Conservation (phyloP, 1,139 yeast species). For the Tardiomyces blankii region DNA sequence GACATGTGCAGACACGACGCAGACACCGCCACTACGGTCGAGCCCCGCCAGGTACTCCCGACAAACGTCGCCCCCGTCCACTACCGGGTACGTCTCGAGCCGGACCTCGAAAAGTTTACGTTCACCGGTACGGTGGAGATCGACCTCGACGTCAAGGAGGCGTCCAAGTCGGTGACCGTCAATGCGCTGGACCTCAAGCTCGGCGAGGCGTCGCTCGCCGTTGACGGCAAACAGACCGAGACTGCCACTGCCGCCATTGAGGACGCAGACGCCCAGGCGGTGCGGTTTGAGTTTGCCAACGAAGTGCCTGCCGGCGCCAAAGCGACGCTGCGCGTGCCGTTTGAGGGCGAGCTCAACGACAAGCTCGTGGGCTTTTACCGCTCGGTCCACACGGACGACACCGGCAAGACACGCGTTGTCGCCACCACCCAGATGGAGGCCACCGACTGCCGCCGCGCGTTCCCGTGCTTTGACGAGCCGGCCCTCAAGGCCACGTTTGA, state of each 20-base stretch:
- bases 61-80: slow-evolving; percentile 60
- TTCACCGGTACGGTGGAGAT: slow-evolving; percentile 58
- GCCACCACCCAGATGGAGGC: slow-evolving; percentile 83
- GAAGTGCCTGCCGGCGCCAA: slow-evolving; percentile 35
- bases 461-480: slow-evolving; percentile 80
- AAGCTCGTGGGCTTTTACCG: slow-evolving; percentile 77
- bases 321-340: slow-evolving; percentile 40
- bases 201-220: slow-evolving; percentile 5
- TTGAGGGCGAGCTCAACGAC: slow-evolving; percentile 63
- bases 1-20: not conserved
- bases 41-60: slow-evolving; percentile 47
- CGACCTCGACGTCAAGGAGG: slow-evolving; percentile 50
- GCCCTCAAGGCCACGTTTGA: slow-evolving; percentile 62
- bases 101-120: slow-evolving; percentile 58
- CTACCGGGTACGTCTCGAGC: slow-evolving; percentile 63
- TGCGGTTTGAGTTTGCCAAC: slow-evolving; percentile 47
- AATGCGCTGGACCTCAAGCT: slow-evolving; percentile 59
- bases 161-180: slow-evolving; percentile 40
- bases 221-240: not conserved
- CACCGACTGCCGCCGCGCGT: slow-evolving; percentile 74
- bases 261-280: slow-evolving; percentile 47
- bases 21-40: not conserved
- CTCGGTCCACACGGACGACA: slow-evolving; percentile 52
- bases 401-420: slow-evolving; percentile 51
- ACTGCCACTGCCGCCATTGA: slow-evolving; percentile 4